Evolutionary conservation across 345 rosid species (phyloP).

Genomic region (Rhodamnia rubescens): DNA sequence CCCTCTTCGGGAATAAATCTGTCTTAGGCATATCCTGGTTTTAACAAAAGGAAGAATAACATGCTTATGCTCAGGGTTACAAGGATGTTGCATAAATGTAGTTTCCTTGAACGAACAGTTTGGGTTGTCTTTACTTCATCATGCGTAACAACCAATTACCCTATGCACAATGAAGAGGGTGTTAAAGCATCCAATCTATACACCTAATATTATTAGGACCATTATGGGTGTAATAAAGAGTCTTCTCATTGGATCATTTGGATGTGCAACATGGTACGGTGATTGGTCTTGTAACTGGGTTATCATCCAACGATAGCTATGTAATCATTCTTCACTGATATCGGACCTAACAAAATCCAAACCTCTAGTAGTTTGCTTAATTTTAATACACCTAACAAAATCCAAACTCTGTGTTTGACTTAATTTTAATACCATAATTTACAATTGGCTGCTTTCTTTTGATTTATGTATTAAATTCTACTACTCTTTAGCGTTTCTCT

Average conservation of each 20-base stretch:
- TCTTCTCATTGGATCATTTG: too few species aligned
- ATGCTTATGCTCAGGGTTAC: not conserved
- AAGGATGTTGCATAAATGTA: not conserved
- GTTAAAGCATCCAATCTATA: not conserved
- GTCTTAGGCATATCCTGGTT: not conserved
- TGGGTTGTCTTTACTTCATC: too few species aligned
- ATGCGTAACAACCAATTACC: not conserved
- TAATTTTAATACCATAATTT: not conserved
- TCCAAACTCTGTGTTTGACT: not conserved
- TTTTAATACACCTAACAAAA: not conserved
- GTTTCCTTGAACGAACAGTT: not conserved
- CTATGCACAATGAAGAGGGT: not conserved
- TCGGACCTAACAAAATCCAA: not conserved
- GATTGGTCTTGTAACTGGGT: not conserved
- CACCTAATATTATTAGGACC: not conserved
- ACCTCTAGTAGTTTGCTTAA: too few species aligned
- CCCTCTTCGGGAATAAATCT: not conserved
- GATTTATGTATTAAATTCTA: not conserved
- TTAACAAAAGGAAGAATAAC: too few species aligned
- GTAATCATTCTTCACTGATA: not conserved
- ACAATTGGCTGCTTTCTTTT: too few species aligned
- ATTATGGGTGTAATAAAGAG: not conserved
- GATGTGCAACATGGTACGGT: rapidly evolving
- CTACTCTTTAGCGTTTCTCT: not conserved
- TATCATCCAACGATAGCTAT: rapidly evolving